Base-by-base conservation (phyloP, 2,329 filamentous ascomycete genomes). In the Ambrosiella xylebori region DNA sequence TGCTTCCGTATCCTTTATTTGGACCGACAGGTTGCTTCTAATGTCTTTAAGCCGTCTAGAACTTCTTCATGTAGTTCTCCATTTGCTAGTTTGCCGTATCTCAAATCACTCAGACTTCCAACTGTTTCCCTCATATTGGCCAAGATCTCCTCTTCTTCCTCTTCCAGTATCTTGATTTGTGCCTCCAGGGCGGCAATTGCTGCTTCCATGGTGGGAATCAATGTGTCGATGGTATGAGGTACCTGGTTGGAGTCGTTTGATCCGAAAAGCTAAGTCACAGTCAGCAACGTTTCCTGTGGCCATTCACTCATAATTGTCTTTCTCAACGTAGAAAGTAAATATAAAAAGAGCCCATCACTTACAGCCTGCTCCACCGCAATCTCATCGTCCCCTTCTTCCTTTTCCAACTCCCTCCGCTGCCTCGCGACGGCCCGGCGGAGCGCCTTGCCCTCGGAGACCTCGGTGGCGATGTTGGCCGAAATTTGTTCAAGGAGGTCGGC, bases 91-190 rank as follows among this genome's bases (percentile, higher is more conserved):
- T 82, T 82, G 41, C 89, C 88, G 65, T 93, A 91, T 51, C 86
- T 81, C 58, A 95, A 74, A 69, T 94, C 87, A 68, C 88, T 94
- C 67, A 95, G 72, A 53, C 79, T 80, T 38, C 84, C 84, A 13
- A 93, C 77, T 0, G 77, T 83, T 58, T 80, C 76, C 62, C 76
- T 76, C 56, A 93, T 76, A 9, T 80, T 77, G 3, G 76, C 73
- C 5, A 85, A 68, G 2, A 88, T 71, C 1, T 68, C 67, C 0
- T 75, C 73, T 57, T 85, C 80, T 63, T 91, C 84, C 39, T 77
- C 72, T 63, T 87, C 79, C 3, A 90, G 73, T 44, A 72, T 73
- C 59, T 75, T 72, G 58, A 91, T 80, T 65, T 93, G 84, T 17
- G 74, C 74, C 65, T 89, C 80, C 36, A 95, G 71, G 60, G 80